Base-by-base conservation (phyloP, 2,329 filamentous ascomycete species). In the Aspergillus pseudoviridinutans region DNA sequence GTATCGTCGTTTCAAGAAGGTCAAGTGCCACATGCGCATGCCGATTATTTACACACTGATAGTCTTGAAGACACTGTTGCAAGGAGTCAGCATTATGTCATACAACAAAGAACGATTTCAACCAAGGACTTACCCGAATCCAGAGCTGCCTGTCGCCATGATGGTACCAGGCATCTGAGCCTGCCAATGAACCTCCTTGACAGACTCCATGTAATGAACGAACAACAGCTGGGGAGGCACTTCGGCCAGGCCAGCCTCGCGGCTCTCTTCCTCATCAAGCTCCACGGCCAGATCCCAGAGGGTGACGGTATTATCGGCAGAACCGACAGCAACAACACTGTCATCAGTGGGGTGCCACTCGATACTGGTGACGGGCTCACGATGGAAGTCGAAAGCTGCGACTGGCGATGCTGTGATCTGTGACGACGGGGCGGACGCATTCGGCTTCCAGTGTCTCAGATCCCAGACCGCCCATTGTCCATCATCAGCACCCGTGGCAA, bases 331-430 rank as follows among this genome's bases (percentile, higher is more conserved):
- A 17, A 99, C 86, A 68, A 97, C 95, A 72, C 90, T 95, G 80
- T 99, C 93, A 70, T 99, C 94, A 1, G 91, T 93, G 2, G 94
- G 93, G 75, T 97, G 93, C 93, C 94, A 99, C 78, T 97, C 92
- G 42, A 99, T 84, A 65, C 89, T 91, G 6, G 94, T 99, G 68
- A 99, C 91, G 67, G 96, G 94, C 76, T 97, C 91, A 76, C 91
- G 93, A 82, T 99, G 92, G 81, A 96, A 97, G 69, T 87, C 83
- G 78, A 97, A 99, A 67, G 88, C 89, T 3, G 94, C 94, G n/a
- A 97, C 90, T 1, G 94, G 90, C 50, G 87, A 87, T 5, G 89
- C 88, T 78, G 81, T 84, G 65, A 74, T 68, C 50, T 73, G 79
- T 55, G 78, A 69, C 54, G 74, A 68, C 52, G 82, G 77, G 6